phyloP scores from a whole-genome alignment of 768 basidiomycete genomes.

The Pholiota microspora region DNA sequence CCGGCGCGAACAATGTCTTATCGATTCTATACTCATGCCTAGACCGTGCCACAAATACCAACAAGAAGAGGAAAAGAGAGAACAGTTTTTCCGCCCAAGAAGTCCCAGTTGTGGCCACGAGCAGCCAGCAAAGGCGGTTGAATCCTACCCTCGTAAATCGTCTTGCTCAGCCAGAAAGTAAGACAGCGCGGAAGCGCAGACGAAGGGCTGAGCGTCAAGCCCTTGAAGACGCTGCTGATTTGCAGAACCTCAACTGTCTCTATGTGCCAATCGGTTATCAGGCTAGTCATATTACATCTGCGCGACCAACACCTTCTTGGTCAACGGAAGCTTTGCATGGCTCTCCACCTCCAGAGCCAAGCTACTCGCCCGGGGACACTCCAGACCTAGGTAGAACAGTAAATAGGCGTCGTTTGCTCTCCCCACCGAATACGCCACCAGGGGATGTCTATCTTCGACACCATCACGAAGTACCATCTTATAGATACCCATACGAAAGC shows the following conservation, averaged over 20 bases:
- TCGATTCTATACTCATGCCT: not conserved
- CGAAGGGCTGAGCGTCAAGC: slow-evolving; percentile 34
- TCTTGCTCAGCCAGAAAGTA: slow-evolving; percentile 27
- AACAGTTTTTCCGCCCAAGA: slow-evolving; percentile 15
- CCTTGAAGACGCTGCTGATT: slow-evolving; percentile 25
- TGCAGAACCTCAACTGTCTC: slow-evolving; percentile 18
- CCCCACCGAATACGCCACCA: not conserved
- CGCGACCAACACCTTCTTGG: not conserved
- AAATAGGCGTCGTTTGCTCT: not conserved
- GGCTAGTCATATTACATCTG: slow-evolving; percentile 3
- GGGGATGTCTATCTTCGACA: not conserved
- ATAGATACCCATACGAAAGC: not conserved
- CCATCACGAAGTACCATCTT: not conserved
- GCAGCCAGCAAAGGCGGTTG: slow-evolving; percentile 2
- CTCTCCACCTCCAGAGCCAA: not conserved
- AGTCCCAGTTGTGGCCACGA: slow-evolving; percentile 9
- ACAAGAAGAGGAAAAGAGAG: slow-evolving; percentile 20
- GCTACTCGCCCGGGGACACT: not conserved
- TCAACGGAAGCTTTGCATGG: not conserved
- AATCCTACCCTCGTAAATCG: slow-evolving; percentile 22
- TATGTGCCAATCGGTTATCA: slow-evolving; percentile 10
- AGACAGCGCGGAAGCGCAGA: slow-evolving; percentile 41
- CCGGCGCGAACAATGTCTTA: no score
- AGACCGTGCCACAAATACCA: not conserved
- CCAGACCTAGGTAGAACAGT: not conserved